Percentiles rank a stretch among this genome's conserved stretches.
Evolutionary conservation across 192 early-diverging fungal genomes (phyloP).

Genomic region (Hyaloraphidium curvatum): DNA sequence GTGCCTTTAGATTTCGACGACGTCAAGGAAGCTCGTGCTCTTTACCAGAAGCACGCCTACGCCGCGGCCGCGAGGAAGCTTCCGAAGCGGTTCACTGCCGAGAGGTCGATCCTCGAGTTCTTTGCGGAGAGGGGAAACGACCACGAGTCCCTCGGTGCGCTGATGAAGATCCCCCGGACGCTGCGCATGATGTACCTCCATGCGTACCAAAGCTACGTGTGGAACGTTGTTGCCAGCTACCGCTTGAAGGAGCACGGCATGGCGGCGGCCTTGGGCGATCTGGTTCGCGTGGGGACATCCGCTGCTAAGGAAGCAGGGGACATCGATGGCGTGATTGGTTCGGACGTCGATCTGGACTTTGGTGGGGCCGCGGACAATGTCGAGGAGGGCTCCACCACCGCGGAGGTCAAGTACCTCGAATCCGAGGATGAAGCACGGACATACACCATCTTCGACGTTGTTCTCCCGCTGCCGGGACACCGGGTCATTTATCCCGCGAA

Average conservation of each 20-base stretch:
- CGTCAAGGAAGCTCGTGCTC: slow-evolving; percentile 35
- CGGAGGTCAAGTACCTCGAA: slow-evolving; percentile 34
- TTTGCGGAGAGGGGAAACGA: slow-evolving; percentile 25
- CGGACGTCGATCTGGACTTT: background rate
- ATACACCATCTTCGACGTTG: slow-evolving; percentile 73
- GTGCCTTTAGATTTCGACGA: slow-evolving; percentile 34
- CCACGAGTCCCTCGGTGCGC: slow-evolving; percentile 34
- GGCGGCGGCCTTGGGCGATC: slow-evolving; percentile 60
- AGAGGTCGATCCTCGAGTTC: slow-evolving; percentile 41
- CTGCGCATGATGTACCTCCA: slow-evolving; percentile 85
- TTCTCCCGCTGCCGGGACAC: slow-evolving; percentile 78
- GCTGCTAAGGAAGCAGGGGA: slow-evolving; percentile 3
- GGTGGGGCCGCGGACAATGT: slow-evolving; percentile 9
- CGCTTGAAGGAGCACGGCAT: slow-evolving; percentile 47
- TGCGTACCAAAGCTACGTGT: slow-evolving; percentile 86
- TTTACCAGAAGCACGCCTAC: slow-evolving; percentile 46
- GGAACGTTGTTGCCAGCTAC: slow-evolving; percentile 72
- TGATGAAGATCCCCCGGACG: slow-evolving; percentile 59
- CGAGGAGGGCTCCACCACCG: slow-evolving; percentile 10
- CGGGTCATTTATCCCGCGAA: slow-evolving; percentile 61
- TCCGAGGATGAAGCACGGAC: slow-evolving; percentile 42
- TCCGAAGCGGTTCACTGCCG: slow-evolving; percentile 48
- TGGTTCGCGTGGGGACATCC: slow-evolving; percentile 34
- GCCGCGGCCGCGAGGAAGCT: slow-evolving; percentile 35
- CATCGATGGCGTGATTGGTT: slow-evolving; percentile 4